A percentile compares a stretch with the other conserved stretches of the same genome.
These are phyloP conservation scores for Discostella stelligera DNA, from an alignment of 352 stramenopile species.

Conservation along the genomic window DNA sequence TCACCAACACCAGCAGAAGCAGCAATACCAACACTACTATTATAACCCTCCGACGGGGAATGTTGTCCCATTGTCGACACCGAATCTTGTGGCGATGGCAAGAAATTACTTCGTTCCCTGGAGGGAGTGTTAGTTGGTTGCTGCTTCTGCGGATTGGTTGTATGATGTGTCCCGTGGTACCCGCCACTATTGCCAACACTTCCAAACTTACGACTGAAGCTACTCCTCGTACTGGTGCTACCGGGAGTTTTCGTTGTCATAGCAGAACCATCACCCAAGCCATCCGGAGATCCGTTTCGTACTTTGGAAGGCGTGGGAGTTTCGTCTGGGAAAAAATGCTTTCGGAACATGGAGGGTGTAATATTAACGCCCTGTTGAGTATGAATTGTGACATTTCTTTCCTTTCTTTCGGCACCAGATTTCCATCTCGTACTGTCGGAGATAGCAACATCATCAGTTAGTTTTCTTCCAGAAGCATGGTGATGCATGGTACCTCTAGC, in stretches of 20 bases:
- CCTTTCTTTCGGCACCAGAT: background rate
- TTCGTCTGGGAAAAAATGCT: background rate
- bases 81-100: constrained; percentile 28
- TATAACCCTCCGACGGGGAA: constrained; percentile 22
- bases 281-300: background rate
- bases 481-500: background rate
- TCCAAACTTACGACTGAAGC: background rate
- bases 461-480: too few relatives aligned
- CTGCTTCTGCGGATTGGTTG: constrained; percentile 2
- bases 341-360: background rate
- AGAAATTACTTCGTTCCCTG: constrained; percentile 12
- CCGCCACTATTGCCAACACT: background rate
- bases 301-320: background rate
- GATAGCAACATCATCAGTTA: background rate
- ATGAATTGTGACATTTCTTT: background rate
- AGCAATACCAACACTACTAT: background rate
- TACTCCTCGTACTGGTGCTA: background rate
- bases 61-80: constrained; percentile 25
- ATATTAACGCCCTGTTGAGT: background rate
- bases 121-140: constrained; percentile 7
- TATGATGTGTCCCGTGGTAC: background rate
- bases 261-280: background rate
- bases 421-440: background rate
- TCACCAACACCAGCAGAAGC: background rate
- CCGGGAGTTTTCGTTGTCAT: background rate